Conservation (phyloP, 306 rosid genomes). For the Cucurbita maxima region DNA sequence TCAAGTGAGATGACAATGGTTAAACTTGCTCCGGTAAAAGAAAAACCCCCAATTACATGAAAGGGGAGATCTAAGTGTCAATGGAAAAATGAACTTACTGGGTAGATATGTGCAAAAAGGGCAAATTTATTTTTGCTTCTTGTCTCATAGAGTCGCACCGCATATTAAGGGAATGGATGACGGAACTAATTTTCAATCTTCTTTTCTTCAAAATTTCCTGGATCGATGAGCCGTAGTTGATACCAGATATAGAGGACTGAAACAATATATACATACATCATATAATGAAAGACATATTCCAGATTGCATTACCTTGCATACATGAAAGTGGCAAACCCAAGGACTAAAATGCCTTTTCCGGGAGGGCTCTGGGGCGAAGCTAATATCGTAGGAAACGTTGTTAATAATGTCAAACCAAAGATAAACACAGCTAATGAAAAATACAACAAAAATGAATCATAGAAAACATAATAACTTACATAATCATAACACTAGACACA, state of each 20-base stretch:
- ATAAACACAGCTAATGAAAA: not conserved
- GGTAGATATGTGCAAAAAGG: conserved; percentile 43
- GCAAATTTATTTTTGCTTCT: conserved; percentile 23
- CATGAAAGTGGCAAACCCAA: conserved; percentile 85
- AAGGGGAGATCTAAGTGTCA: conserved; percentile 7
- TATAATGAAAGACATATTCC: not conserved
- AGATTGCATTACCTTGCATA: conserved; percentile 30
- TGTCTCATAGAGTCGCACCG: conserved; percentile 22
- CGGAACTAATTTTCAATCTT: conserved; percentile 39
- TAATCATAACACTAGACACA: conserved; percentile 60
- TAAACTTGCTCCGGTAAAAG: not conserved
- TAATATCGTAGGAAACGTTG: conserved; percentile 6
- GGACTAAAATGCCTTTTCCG: conserved; percentile 37
- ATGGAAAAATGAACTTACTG: conserved; percentile 37
- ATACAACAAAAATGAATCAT: not conserved
- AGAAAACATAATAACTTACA: conserved; percentile 14
- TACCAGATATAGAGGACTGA: not conserved
- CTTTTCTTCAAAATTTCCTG: conserved; percentile 42
- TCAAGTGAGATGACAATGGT: conserved; percentile 6
- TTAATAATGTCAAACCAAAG: conserved; percentile 7
- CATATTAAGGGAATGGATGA: conserved; percentile 35
- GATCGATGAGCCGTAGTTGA: conserved; percentile 4
- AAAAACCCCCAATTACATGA: not conserved
- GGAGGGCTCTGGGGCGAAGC: conserved; percentile 36
- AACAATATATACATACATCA: not conserved